A percentile compares a stretch with the other conserved stretches of the same genome.
Evolutionary conservation across 257 asterid genomes (phyloP).

Genomic region (Jaltomata sinuosa): DNA sequence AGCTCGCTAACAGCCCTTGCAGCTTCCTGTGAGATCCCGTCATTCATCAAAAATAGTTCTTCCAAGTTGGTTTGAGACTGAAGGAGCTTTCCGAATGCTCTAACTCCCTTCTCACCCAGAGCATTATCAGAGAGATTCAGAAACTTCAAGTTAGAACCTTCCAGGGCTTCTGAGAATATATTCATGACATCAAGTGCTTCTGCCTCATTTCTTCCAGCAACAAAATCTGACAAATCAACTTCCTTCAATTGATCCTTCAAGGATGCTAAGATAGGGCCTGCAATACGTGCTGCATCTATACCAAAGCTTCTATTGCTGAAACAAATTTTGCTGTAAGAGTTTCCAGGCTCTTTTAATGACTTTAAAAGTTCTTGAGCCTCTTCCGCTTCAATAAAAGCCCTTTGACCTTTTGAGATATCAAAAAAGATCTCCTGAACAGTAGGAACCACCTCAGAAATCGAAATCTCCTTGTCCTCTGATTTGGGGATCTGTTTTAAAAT

Average conservation of each 20-base stretch:
- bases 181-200: slow-evolving; percentile 97
- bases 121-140: slow-evolving; percentile 92
- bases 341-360: slow-evolving; percentile 65
- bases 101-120: slow-evolving; percentile 87
- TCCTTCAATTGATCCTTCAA: slow-evolving; percentile 73
- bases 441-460: slow-evolving; percentile 26
- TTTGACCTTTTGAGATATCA: slow-evolving; percentile 77
- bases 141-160: slow-evolving; percentile 66
- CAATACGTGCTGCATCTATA: slow-evolving; percentile 63
- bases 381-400: slow-evolving; percentile 76
- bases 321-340: slow-evolving; percentile 65
- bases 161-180: slow-evolving; percentile 78
- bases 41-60: slow-evolving; percentile 76
- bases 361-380: slow-evolving; percentile 71
- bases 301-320: slow-evolving; percentile 96
- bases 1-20: slow-evolving; percentile 82
- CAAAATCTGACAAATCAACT: slow-evolving; percentile 93
- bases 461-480: slow-evolving; percentile 25
- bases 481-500: slow-evolving; percentile 51
- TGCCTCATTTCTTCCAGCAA: slow-evolving; percentile 89
- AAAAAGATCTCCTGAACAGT: slow-evolving; percentile 30
- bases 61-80: slow-evolving; percentile 67
- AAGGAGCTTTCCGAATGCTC: slow-evolving; percentile 80
- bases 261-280: slow-evolving; percentile 70
- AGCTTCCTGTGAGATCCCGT: slow-evolving; percentile 95